These are phyloP conservation scores for Melaleuca alternifolia DNA, from an alignment of 345 rosid species.

Conservation along the genomic window DNA sequence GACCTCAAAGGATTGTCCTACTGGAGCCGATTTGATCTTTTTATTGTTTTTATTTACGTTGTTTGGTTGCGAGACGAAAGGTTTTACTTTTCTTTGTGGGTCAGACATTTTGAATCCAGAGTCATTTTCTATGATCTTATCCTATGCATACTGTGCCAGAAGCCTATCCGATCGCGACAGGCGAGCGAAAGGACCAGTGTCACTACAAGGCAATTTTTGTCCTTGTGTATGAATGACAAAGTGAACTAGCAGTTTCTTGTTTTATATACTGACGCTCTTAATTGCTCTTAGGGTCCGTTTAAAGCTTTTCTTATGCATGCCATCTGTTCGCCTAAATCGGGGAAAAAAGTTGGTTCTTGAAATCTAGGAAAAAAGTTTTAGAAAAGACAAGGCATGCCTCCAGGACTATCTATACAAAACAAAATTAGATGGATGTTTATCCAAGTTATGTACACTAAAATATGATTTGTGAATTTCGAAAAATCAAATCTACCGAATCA, in stretches of 20 bases:
- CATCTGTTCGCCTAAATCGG: background rate
- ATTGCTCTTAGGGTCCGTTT: too few species aligned
- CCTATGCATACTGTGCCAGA: background rate
- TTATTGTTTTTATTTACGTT: too few species aligned
- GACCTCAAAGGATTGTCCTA: background rate
- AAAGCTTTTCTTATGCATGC: background rate
- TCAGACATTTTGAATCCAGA: background rate
- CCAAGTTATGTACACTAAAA: background rate
- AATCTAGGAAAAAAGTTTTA: background rate
- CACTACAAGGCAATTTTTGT: background rate
- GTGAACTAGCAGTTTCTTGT: background rate
- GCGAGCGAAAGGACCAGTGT: background rate
- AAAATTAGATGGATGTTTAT: background rate
- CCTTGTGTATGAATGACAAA: too few species aligned
- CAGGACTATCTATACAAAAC: background rate
- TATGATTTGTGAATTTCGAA: too few species aligned
- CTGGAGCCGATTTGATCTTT: background rate
- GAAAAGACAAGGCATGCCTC: background rate
- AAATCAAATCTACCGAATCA: too few species aligned
- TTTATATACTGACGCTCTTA: too few species aligned
- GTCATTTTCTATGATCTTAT: background rate
- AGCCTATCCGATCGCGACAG: background rate
- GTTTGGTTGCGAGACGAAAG: background rate
- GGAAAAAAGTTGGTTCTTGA: background rate
- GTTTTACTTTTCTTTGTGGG: too few species aligned